Evolutionary conservation across 2,329 filamentous ascomycete genomes (phyloP).

Genomic region (Fusarium hainanense): DNA sequence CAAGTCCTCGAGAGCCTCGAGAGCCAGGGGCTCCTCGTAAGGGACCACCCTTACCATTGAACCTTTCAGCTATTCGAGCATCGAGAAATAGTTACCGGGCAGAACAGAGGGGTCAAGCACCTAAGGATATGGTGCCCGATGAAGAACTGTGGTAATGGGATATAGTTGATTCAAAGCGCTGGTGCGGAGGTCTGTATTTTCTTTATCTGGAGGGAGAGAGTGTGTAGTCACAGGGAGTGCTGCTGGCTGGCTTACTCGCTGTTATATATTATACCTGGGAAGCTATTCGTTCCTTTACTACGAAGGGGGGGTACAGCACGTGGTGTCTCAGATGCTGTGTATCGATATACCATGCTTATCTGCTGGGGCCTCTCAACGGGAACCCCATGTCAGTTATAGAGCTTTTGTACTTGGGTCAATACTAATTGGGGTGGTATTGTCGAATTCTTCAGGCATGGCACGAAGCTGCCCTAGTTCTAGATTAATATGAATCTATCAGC

Average conservation of each 20-base stretch:
- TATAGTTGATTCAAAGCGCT: background rate
- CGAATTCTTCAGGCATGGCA: background rate
- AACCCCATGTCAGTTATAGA: background rate
- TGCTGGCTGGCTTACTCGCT: conserved; percentile 30
- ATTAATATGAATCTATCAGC: background rate
- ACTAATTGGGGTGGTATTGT: conserved; percentile 1
- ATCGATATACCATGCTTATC: background rate
- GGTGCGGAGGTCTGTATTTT: background rate
- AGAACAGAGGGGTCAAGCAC: conserved; percentile 10
- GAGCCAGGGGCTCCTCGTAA: conserved; percentile 25
- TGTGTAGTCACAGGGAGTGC: conserved; percentile 1
- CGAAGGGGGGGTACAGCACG: background rate
- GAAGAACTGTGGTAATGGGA: conserved; percentile 25
- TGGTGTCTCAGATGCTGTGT: conserved; percentile 1
- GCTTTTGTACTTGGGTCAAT: background rate
- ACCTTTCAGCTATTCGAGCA: conserved; percentile 21
- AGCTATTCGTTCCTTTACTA: background rate
- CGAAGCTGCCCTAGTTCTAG: background rate
- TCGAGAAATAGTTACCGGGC: conserved; percentile 14
- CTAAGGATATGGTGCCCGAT: conserved; percentile 31
- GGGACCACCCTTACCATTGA: conserved; percentile 31
- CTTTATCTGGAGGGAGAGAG: background rate
- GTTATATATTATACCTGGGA: conserved; percentile 1
- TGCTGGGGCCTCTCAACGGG: background rate
- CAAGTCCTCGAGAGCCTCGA: conserved; percentile 20